Conservation (phyloP, 805 yeast species). For the Myxozyma geophila region DNA sequence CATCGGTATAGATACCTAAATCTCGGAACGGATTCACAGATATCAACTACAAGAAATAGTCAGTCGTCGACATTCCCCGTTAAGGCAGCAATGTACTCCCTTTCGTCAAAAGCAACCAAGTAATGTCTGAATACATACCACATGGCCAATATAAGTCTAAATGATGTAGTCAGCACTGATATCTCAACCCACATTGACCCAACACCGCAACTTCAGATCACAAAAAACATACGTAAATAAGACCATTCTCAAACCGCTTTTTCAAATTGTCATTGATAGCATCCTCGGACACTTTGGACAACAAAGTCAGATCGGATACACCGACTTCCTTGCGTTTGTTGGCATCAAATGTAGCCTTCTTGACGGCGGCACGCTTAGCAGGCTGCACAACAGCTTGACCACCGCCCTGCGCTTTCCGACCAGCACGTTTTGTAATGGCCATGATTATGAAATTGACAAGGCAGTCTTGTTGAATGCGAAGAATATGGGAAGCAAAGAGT, state of each 20-base stretch:
- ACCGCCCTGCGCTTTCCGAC: conserved; percentile 33
- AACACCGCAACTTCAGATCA: not conserved
- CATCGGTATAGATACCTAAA: conserved; percentile 89
- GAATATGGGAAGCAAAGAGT: not conserved
- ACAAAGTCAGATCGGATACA: conserved; percentile 87
- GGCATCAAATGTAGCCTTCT: conserved; percentile 84
- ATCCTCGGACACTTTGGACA: conserved; percentile 87
- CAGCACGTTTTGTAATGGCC: conserved; percentile 40
- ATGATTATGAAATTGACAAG: conserved; percentile 14
- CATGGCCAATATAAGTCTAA: conserved; percentile 47
- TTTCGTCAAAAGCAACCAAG: too few relatives aligned
- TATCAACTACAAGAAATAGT: conserved; percentile 54
- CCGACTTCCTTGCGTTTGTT: conserved; percentile 96
- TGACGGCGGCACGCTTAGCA: conserved; percentile 56
- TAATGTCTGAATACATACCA: conserved; percentile 38
- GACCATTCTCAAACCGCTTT: conserved; percentile 84
- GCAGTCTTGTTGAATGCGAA: not conserved
- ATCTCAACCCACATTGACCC: not conserved
- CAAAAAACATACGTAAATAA: conserved; percentile 63
- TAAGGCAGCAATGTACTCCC: too few relatives aligned
- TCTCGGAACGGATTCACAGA: conserved; percentile 97
- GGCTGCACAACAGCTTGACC: conserved; percentile 41
- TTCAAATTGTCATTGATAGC: conserved; percentile 89
- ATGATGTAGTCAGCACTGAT: conserved; percentile 3
- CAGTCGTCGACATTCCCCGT: too few relatives aligned